Evolutionary conservation across 257 asterid genomes (phyloP).

Genomic region (Datura wrightii): DNA sequence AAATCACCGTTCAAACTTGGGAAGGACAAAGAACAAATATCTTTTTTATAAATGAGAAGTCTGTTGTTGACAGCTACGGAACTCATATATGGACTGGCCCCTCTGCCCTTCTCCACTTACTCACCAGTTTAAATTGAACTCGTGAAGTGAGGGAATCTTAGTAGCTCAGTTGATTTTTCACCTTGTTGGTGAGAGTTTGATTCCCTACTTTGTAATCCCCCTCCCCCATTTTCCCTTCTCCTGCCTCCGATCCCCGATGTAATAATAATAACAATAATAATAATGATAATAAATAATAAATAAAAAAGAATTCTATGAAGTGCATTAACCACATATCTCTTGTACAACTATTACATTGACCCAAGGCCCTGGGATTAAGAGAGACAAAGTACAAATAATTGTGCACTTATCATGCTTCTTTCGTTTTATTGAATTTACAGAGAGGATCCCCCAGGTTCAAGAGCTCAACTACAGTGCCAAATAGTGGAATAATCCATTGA

Average conservation of each 20-base stretch:
- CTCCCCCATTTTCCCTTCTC: too few relatives aligned
- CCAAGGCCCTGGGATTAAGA: neutral
- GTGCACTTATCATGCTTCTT: neutral
- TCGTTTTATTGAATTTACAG: neutral
- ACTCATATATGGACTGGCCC: neutral
- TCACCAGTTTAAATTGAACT: neutral
- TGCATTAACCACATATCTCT: neutral
- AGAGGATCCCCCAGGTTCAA: constrained; percentile 4
- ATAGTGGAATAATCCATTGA: neutral
- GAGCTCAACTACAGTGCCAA: constrained; percentile 2
- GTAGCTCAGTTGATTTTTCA: too few relatives aligned
- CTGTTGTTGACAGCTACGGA: neutral
- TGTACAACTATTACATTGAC: neutral
- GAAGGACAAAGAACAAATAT: neutral
- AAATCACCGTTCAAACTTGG: neutral
- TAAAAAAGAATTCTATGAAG: neutral
- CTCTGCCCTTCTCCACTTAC: neutral
- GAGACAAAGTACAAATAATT: neutral
- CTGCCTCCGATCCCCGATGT: too few relatives aligned
- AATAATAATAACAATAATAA: too few relatives aligned
- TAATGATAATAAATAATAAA: too few relatives aligned
- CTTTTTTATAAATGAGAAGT: neutral
- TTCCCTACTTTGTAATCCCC: too few relatives aligned
- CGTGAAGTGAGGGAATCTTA: neutral
- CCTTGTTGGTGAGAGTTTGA: too few relatives aligned